Evolutionary conservation across 352 stramenopile genomes (phyloP).

Genomic region (Phytophthora pluvialis): DNA sequence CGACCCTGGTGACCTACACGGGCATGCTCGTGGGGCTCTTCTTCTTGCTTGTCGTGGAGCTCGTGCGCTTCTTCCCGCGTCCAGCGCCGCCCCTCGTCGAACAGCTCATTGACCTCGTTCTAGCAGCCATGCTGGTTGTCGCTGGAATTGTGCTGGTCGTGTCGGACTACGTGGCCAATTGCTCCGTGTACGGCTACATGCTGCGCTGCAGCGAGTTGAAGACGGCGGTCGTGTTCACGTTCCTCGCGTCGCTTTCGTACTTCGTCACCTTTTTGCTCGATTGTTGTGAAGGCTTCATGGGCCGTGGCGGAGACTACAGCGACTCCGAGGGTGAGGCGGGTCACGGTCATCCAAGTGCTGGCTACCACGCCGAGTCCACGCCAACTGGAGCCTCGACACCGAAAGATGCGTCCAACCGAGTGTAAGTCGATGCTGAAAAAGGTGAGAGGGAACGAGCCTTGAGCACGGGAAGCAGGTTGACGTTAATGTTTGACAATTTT

Average conservation of each 20-base stretch:
- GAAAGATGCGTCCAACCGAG: conserved; percentile 36
- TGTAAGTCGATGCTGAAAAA: conserved; percentile 26
- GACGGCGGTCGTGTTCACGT: conserved; percentile 70
- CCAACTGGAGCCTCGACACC: conserved; percentile 25
- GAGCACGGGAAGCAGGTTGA: conserved; percentile 2
- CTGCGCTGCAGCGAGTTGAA: conserved; percentile 61
- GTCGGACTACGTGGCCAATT: conserved; percentile 74
- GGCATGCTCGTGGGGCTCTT: conserved; percentile 68
- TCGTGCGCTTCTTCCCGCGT: conserved; percentile 46
- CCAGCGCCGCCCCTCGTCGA: conserved; percentile 51
- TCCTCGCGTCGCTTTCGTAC: conserved; percentile 60
- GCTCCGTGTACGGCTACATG: conserved; percentile 72
- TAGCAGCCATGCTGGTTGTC: conserved; percentile 63
- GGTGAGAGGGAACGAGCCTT: neutral
- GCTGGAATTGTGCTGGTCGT: conserved; percentile 70
- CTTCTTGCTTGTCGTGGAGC: conserved; percentile 54
- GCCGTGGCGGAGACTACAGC: conserved; percentile 12
- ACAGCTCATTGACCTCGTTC: conserved; percentile 56
- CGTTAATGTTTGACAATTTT: conserved; percentile 16
- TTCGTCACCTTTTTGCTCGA: conserved; percentile 57
- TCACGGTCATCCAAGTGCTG: conserved; percentile 13
- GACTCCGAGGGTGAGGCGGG: conserved; percentile 18
- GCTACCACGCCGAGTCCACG: conserved; percentile 36
- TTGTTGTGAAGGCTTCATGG: conserved; percentile 46
- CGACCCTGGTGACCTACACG: conserved; percentile 69